Evolutionary conservation across 441 rosid species (phyloP), one percentile per base, ranked within the genome.

Genomic region (Aleurites moluccanus): DNA sequence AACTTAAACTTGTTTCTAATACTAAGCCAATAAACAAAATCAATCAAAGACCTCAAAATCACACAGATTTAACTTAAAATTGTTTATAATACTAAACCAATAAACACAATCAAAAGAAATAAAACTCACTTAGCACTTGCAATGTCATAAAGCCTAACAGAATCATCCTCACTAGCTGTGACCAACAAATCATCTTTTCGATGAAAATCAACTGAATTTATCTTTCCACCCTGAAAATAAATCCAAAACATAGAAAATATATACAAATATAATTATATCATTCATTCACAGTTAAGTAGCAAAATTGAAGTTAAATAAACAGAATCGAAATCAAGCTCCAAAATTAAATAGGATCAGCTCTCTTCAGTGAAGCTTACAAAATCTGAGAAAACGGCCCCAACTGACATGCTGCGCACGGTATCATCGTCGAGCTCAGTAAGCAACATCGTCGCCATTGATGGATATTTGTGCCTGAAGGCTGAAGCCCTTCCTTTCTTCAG

Each of bases 301-400:
- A 3, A 10, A 44, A 65, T 44, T 66, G 52, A 45, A 69, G 27
- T 10, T 69, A 68, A 8, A 50, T 27, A 8, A 49, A 25, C 4
- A n/a, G 13, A 40, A 40, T 40, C 50, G 44, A 56, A 57, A 38
- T 55, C 21, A 55, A 56, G n/a, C 2, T 14, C 60, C 60, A 68
- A 68, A 50, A 18, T 50, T n/a, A 38, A 20, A 10, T 14, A 18
- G 52, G 4, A 33, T 27, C 72, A 69, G 52, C 55, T 50, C 16
- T 68, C 15, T 33, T 4, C 20, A 27, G 56, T 10, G 20, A 65
- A 40, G 63, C 88, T 83, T 87, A 92, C 97, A 44, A 90, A 92
- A 83, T 94, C 97, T 6, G 97, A 87, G 96, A 94, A 94, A 75
- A 92, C 89, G 35, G 98, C 99, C 45, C 94, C 98, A 60, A 92